Evolutionary conservation across 176 grass and related monocot genomes (phyloP).

Genomic region (Carex scoparia): DNA sequence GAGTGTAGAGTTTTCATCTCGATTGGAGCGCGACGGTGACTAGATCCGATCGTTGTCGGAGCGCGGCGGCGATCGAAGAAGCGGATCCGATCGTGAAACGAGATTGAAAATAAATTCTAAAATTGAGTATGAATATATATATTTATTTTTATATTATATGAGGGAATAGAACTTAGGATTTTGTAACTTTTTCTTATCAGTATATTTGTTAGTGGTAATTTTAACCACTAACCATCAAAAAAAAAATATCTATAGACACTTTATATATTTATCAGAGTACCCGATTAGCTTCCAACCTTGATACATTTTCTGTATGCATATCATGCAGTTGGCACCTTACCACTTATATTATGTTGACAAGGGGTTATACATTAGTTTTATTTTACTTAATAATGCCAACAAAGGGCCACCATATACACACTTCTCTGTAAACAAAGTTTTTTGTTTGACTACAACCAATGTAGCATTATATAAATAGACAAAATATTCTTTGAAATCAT

Average conservation of each 20-base stretch:
- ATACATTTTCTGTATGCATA: background rate
- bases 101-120: too few relatives aligned
- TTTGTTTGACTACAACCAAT: background rate
- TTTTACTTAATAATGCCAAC: background rate
- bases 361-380: background rate
- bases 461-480: background rate
- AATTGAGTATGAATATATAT: too few relatives aligned
- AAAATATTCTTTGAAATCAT: background rate
- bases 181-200: too few relatives aligned
- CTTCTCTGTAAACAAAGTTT: background rate
- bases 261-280: background rate
- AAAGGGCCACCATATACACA: background rate
- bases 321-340: slow-evolving; percentile 40
- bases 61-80: too few relatives aligned
- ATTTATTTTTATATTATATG: too few relatives aligned
- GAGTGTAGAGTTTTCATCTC: too few relatives aligned
- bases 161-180: too few relatives aligned
- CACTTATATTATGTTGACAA: background rate
- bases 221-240: too few relatives aligned
- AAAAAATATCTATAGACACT: background rate
- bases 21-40: too few relatives aligned
- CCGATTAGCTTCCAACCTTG: background rate
- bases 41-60: too few relatives aligned
- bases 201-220: too few relatives aligned
- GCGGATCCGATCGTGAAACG: too few relatives aligned